These are phyloP conservation scores for Diddensiella santjacobensis DNA, from an alignment of 805 yeast species.

Conservation along the genomic window DNA sequence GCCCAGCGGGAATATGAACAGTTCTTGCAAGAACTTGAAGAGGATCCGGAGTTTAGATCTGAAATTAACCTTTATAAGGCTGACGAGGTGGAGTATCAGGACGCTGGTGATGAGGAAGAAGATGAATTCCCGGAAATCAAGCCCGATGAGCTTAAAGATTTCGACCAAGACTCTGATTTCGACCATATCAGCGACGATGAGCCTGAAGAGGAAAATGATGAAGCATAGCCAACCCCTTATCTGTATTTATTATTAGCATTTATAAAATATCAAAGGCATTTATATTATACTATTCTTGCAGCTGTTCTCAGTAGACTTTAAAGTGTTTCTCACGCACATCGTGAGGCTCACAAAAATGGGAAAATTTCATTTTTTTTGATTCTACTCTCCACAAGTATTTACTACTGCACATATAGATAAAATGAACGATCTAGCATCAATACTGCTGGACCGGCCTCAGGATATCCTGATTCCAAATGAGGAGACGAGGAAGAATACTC, in stretches of 20 bases:
- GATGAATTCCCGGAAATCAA: constrained; percentile 17
- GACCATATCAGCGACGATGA: too few relatives aligned
- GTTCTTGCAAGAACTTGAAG: constrained; percentile 25
- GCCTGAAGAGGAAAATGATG: constrained; percentile 7
- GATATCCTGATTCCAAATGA: constrained; percentile 26
- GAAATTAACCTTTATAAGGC: constrained; percentile 61
- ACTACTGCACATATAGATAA: neutral
- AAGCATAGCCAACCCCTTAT: too few relatives aligned
- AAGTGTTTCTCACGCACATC: neutral
- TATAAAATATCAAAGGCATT: too few relatives aligned
- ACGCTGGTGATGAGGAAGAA: constrained; percentile 15
- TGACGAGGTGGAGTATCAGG: constrained; percentile 29
- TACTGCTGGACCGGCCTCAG: constrained; percentile 25
- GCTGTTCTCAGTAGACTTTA: too few relatives aligned
- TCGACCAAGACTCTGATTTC: too few relatives aligned
- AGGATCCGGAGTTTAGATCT: constrained; percentile 46
- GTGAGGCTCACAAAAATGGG: constrained; percentile 3
- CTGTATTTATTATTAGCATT: too few relatives aligned
- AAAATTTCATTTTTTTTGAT: constrained; percentile 2
- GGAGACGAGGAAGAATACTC: constrained; percentile 24
- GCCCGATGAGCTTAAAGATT: constrained; percentile 13
- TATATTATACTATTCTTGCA: too few relatives aligned
- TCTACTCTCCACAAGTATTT: neutral
- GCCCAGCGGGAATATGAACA: constrained; percentile 31
- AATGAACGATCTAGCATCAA: constrained; percentile 11